Conservation (phyloP, 164 flowering plant genomes). For the Houttuynia cordata region DNA sequence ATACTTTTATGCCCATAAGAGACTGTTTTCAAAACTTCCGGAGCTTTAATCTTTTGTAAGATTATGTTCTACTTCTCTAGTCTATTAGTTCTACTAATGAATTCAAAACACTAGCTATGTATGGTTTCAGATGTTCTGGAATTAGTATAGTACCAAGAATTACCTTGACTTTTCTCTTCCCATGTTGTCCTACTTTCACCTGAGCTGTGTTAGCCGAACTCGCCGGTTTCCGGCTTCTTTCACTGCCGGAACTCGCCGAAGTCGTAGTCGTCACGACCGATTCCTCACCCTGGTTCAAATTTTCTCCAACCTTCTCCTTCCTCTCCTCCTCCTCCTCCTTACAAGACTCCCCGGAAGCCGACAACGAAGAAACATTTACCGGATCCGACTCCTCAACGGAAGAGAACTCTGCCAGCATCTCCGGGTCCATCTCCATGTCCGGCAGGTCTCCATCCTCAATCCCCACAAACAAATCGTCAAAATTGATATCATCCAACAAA, state of each 20-base stretch:
- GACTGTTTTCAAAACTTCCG: too few species aligned
- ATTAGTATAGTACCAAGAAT: not conserved
- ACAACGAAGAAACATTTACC: slow-evolving; percentile 7
- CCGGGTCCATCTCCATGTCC: slow-evolving; percentile 84
- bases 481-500: slow-evolving; percentile 65
- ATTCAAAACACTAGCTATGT: not conserved
- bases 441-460: slow-evolving; percentile 57
- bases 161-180: slow-evolving; percentile 57
- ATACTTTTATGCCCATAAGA: too few species aligned
- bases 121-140: not conserved
- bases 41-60: too few species aligned
- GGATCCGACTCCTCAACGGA: slow-evolving; percentile 51
- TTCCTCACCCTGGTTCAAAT: slow-evolving; percentile 30
- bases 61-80: too few species aligned
- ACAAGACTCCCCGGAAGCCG: slow-evolving; percentile 1
- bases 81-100: not conserved
- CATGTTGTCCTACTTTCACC: slow-evolving; percentile 31
- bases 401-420: slow-evolving; percentile 62
- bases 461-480: slow-evolving; percentile 64
- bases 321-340: slow-evolving; percentile 17
- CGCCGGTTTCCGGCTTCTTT: slow-evolving; percentile 25
- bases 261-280: slow-evolving; percentile 2
- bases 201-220: slow-evolving; percentile 1
- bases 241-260: slow-evolving; percentile 7
- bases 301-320: slow-evolving; percentile 36